Evolutionary conservation across 768 basidiomycete genomes (phyloP).

Genomic region (Chalciporus piperatus): DNA sequence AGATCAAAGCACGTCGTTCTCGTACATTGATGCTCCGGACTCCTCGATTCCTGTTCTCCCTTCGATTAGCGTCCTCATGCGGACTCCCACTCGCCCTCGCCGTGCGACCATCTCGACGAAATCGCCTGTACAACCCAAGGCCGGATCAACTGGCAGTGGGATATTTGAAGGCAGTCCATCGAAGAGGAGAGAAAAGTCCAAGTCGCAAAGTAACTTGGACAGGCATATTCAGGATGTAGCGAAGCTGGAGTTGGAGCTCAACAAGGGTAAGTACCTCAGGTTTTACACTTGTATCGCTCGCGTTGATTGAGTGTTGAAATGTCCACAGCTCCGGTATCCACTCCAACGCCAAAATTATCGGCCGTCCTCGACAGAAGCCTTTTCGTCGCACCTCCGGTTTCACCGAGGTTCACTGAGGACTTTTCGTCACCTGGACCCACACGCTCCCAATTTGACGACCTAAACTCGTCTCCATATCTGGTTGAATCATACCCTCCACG

Average conservation of each 20-base stretch:
- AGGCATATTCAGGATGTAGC: slow-evolving; percentile 66
- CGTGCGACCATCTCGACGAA: slow-evolving; percentile 68
- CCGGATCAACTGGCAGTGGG: slow-evolving; percentile 22
- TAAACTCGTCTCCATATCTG: slow-evolving; percentile 58
- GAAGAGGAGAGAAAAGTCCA: slow-evolving; percentile 63
- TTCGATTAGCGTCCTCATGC: slow-evolving; percentile 19
- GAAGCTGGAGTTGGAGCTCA: slow-evolving; percentile 61
- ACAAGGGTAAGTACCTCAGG: slow-evolving; percentile 48
- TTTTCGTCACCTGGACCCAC: slow-evolving; percentile 23
- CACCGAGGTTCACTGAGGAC: slow-evolving; percentile 37
- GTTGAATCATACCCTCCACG: slow-evolving; percentile 65
- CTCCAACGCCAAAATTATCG: slow-evolving; percentile 54
- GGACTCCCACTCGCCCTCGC: slow-evolving; percentile 37
- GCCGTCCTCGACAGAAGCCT: slow-evolving; percentile 65
- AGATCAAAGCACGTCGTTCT: slow-evolving; percentile 23
- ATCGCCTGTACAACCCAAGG: slow-evolving; percentile 46
- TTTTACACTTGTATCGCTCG: not conserved
- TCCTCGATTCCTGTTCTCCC: slow-evolving; percentile 20
- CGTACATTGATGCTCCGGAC: slow-evolving; percentile 18
- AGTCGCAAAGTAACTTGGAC: slow-evolving; percentile 62
- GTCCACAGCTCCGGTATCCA: slow-evolving; percentile 32
- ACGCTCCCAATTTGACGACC: slow-evolving; percentile 35
- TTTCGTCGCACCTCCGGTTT: slow-evolving; percentile 56
- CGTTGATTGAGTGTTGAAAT: slow-evolving; percentile 2
- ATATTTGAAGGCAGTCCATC: slow-evolving; percentile 53